Conservation (phyloP, 2,329 filamentous ascomycete species). For the Sarocladium kiliense region DNA sequence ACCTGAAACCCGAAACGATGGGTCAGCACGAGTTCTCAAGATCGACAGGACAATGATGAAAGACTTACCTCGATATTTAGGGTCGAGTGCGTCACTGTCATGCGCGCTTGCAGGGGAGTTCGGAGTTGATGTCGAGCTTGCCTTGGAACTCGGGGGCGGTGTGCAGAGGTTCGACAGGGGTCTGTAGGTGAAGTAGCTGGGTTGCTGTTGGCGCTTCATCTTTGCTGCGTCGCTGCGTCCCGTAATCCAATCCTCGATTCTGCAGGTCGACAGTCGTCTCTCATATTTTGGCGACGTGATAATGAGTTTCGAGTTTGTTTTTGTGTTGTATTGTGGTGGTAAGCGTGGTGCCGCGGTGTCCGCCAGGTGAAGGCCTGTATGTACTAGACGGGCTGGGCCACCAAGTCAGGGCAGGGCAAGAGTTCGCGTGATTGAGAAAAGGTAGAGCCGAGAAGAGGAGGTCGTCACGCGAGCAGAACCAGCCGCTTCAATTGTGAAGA, state of each 20-base stretch:
- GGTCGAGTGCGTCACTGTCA: slow-evolving; percentile 37
- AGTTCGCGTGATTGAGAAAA: background rate
- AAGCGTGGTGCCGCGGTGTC: too few species aligned
- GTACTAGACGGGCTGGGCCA: too few species aligned
- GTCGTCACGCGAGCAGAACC: slow-evolving; percentile 8
- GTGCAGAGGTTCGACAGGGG: slow-evolving; percentile 65
- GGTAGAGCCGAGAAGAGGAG: slow-evolving; percentile 5
- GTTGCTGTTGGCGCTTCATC: slow-evolving; percentile 19
- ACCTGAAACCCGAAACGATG: slow-evolving; percentile 33
- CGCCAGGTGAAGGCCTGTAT: too few species aligned
- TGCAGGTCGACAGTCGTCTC: slow-evolving; percentile 5
- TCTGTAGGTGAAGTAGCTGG: slow-evolving; percentile 59
- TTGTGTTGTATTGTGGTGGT: background rate
- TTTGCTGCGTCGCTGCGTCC: slow-evolving; percentile 9
- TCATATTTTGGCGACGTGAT: slow-evolving; percentile 9
- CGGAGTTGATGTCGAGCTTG: background rate
- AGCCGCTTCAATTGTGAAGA: background rate
- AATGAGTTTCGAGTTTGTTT: background rate
- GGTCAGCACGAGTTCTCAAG: background rate
- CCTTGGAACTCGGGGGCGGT: slow-evolving; percentile 50
- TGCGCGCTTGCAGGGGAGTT: background rate
- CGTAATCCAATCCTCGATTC: slow-evolving; percentile 7
- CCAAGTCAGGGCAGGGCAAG: background rate
- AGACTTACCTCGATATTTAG: slow-evolving; percentile 31
- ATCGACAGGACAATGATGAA: slow-evolving; percentile 5